phyloP scores from a whole-genome alignment of 2,329 filamentous ascomycete species.

The Diaporthe sp. region DNA sequence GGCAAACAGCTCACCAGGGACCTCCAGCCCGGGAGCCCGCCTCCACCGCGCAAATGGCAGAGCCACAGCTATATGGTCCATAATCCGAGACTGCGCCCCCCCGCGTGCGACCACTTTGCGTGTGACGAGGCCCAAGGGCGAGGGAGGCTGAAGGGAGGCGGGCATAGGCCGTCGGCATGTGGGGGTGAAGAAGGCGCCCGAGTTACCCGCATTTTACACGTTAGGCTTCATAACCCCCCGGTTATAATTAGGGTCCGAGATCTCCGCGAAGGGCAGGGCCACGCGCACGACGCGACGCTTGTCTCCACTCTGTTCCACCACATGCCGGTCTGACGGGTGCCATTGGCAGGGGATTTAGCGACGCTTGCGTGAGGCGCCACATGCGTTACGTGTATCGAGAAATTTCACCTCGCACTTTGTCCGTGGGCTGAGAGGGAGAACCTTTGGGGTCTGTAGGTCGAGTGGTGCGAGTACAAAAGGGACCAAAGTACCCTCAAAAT shows the following conservation, averaged over 20 bases:
- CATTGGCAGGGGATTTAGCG: constrained; percentile 23
- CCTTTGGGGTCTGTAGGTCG: not conserved
- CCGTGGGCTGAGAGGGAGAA: not conserved
- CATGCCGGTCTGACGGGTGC: constrained; percentile 3
- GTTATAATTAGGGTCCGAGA: constrained; percentile 19
- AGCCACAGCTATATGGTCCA: constrained; percentile 24
- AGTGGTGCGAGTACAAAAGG: too few relatives aligned
- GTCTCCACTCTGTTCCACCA: constrained; percentile 15
- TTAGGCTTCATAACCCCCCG: not conserved
- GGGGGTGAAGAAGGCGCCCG: not conserved
- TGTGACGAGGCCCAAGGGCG: not conserved
- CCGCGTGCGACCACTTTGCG: not conserved
- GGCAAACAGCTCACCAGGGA: not conserved
- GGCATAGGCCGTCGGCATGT: constrained; percentile 12
- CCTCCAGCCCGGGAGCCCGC: not conserved
- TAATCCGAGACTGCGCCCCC: constrained; percentile 10
- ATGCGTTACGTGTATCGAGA: constrained; percentile 17
- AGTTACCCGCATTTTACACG: constrained; percentile 23
- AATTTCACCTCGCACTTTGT: not conserved
- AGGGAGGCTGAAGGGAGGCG: not conserved
- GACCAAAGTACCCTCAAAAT: not conserved
- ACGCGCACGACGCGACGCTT: constrained; percentile 14
- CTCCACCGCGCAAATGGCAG: constrained; percentile 20
- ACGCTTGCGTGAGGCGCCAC: constrained; percentile 25
- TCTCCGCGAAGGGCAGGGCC: constrained; percentile 20